phyloP scores from a whole-genome alignment of 345 rosid species.

The Rhodamnia rubescens region DNA sequence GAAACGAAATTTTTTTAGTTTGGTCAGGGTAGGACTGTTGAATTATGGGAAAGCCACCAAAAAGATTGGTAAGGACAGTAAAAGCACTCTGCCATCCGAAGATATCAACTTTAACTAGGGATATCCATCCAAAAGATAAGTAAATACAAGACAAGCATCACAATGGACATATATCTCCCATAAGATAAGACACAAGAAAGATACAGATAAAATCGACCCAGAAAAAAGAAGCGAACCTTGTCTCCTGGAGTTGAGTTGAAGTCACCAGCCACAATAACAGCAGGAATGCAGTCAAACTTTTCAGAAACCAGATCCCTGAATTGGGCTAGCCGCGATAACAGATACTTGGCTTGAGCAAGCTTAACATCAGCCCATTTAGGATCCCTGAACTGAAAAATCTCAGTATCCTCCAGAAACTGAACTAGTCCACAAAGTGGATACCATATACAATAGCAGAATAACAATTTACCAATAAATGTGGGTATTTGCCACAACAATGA shows the following conservation, averaged over 20 bases:
- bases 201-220: not conserved
- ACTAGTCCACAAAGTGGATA: not conserved
- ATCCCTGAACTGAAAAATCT: constrained; percentile 44
- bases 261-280: constrained; percentile 73
- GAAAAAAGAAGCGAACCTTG: constrained; percentile 25
- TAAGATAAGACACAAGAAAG: not conserved
- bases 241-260: constrained; percentile 90
- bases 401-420: not conserved
- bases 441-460: not conserved
- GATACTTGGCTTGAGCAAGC: constrained; percentile 93
- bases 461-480: constrained; percentile 69
- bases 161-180: not conserved
- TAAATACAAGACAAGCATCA: not conserved
- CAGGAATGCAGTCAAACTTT: constrained; percentile 50
- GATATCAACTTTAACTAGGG: not conserved
- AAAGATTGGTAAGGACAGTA: not conserved
- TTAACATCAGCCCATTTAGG: constrained; percentile 86
- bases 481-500: constrained; percentile 77
- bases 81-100: not conserved
- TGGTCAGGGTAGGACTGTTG: not conserved
- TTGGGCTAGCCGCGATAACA: constrained; percentile 47
- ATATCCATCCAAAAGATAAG: not conserved
- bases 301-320: constrained; percentile 47
- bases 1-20: not conserved
- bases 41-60: not conserved